A percentile compares a stretch with the other conserved stretches of the same genome.
Conservation (phyloP, 306 rosid genomes). For the Senna tora region DNA sequence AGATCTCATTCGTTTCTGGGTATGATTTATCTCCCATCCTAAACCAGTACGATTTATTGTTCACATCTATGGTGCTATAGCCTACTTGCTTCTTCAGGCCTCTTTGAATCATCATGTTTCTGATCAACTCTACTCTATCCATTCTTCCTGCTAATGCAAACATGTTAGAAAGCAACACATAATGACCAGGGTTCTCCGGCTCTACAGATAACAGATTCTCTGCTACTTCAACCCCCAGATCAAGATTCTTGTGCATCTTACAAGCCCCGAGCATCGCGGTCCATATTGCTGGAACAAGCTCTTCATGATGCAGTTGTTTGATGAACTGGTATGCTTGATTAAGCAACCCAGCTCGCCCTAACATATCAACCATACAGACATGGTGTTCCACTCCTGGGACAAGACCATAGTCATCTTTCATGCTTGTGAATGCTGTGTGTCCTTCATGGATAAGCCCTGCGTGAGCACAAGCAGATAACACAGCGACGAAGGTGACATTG, state of each 20-base stretch:
- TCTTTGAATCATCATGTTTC: slow-evolving; percentile 69
- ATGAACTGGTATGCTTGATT: slow-evolving; percentile 65
- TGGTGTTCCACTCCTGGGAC: slow-evolving; percentile 83
- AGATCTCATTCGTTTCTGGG: slow-evolving; percentile 56
- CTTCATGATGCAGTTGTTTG: slow-evolving; percentile 43
- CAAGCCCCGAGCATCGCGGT: slow-evolving; percentile 74
- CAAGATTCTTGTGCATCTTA: slow-evolving; percentile 65
- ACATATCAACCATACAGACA: slow-evolving; percentile 90
- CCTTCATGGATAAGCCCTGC: slow-evolving; percentile 84
- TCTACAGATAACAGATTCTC: slow-evolving; percentile 69
- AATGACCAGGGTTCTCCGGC: slow-evolving; percentile 90
- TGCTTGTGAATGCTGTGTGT: slow-evolving; percentile 55
- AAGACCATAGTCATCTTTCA: slow-evolving; percentile 64
- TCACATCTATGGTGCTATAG: slow-evolving; percentile 71
- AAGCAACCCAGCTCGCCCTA: slow-evolving; percentile 87
- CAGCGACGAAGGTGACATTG: slow-evolving; percentile 72
- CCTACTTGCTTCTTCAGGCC: slow-evolving; percentile 80
- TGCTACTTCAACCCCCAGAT: slow-evolving; percentile 72
- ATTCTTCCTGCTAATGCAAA: slow-evolving; percentile 73
- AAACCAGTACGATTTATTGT: slow-evolving; percentile 56
- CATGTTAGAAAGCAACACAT: slow-evolving; percentile 87
- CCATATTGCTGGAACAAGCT: slow-evolving; percentile 62
- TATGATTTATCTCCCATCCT: slow-evolving; percentile 83
- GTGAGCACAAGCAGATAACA: slow-evolving; percentile 88
- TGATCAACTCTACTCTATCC: slow-evolving; percentile 77